Conservation (phyloP, 768 basidiomycete species). For the Suillus occidentalis region DNA sequence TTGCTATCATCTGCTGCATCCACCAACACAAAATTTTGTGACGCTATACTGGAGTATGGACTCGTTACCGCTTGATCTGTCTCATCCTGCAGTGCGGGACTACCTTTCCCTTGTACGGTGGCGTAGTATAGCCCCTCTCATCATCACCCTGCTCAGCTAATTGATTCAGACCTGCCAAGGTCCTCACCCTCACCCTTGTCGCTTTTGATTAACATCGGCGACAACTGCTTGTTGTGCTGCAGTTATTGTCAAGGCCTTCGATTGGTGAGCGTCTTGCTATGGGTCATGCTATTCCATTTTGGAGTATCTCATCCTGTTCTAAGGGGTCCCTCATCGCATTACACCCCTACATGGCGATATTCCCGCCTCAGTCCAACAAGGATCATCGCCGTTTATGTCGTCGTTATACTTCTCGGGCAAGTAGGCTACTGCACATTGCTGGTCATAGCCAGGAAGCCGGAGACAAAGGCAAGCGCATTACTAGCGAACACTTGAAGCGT, state of each 20-base stretch:
- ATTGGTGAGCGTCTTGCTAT: no score
- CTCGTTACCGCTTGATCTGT: constrained; percentile 54
- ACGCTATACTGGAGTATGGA: constrained; percentile 40
- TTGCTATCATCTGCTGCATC: not conserved
- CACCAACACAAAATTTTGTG: not conserved
- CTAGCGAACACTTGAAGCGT: not conserved
- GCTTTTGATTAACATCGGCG: constrained; percentile 77
- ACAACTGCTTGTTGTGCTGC: constrained; percentile 70
- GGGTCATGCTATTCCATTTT: no score
- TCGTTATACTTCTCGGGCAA: constrained; percentile 61
- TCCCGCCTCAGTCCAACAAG: constrained; percentile 61
- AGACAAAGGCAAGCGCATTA: constrained; percentile 68
- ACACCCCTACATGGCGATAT: constrained; percentile 71
- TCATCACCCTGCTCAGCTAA: no score
- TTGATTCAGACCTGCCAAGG: no score
- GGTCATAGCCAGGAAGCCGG: constrained; percentile 64
- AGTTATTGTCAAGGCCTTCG: constrained; percentile 62
- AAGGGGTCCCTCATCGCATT: constrained; percentile 52
- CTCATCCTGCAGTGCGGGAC: constrained; percentile 61
- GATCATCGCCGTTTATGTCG: constrained; percentile 60
- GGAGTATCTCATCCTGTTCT: not conserved
- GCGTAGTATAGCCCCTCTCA: constrained; percentile 19
- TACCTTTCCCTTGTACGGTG: constrained; percentile 67
- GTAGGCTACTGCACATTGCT: constrained; percentile 85
- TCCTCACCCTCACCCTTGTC: constrained; percentile 85